Evolutionary conservation across 139 green algal species (phyloP).

Genomic region (Micromonas commoda): DNA sequence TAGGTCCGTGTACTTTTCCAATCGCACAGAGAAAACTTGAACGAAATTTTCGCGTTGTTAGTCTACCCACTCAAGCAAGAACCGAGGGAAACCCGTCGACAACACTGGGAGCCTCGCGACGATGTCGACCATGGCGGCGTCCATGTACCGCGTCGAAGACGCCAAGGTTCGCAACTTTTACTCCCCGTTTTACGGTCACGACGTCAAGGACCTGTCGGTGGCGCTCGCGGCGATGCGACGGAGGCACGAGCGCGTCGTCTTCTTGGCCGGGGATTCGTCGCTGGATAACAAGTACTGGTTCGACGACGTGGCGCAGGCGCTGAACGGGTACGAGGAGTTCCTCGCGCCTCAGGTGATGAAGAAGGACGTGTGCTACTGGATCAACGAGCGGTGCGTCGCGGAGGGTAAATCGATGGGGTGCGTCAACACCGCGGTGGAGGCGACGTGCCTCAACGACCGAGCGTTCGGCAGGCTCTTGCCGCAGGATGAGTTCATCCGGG

Average conservation of each 20-base stretch:
- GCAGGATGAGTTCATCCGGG: constrained; percentile 4
- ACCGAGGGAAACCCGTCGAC: too few species aligned
- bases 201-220: neutral
- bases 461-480: neutral
- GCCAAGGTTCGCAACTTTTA: neutral
- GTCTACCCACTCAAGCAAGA: too few species aligned
- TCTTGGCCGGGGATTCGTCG: constrained; percentile 3
- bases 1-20: too few species aligned
- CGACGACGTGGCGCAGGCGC: neutral
- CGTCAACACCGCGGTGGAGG: constrained; percentile 25
- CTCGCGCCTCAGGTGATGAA: neutral
- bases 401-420: neutral
- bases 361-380: neutral
- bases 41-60: too few species aligned
- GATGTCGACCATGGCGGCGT: too few species aligned
- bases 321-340: constrained; percentile 15
- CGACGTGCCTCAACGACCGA: constrained; percentile 10
- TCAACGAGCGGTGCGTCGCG: neutral
- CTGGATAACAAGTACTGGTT: constrained; percentile 27
- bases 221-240: neutral
- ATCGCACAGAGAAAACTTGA: too few species aligned
- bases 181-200: neutral
- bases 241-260: neutral
- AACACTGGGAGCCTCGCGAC: too few species aligned
- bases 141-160: neutral